Conservation (phyloP, 2,329 filamentous ascomycete species). For the Penicillium sp. region DNA sequence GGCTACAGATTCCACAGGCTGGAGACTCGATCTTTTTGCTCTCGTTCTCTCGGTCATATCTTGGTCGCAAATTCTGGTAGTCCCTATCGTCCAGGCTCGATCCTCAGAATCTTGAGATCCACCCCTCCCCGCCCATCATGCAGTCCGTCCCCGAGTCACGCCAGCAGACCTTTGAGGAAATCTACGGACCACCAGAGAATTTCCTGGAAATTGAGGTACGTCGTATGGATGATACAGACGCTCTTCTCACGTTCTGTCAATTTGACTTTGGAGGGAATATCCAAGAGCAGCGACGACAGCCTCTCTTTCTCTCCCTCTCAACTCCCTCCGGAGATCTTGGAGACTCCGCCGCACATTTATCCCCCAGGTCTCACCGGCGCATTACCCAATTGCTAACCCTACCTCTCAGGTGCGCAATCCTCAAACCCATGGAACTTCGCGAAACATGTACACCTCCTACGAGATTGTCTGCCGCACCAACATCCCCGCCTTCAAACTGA, state of each 20-base stretch:
- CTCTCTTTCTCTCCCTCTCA: no score
- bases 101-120: neutral
- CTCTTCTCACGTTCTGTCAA: no score
- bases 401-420: conserved; percentile 73
- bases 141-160: conserved; percentile 63
- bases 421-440: conserved; percentile 87
- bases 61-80: neutral
- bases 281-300: no score
- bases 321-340: no score
- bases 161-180: conserved; percentile 95
- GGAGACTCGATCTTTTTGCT: neutral
- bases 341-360: neutral
- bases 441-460: conserved; percentile 97
- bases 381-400: neutral
- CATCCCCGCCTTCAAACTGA: conserved; percentile 97
- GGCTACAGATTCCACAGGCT: neutral
- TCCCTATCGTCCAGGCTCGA: neutral
- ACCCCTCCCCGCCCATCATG: conserved; percentile 39
- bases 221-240: no score
- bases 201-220: conserved; percentile 94
- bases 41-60: neutral
- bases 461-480: conserved; percentile 97
- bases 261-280: no score
- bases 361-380: neutral
- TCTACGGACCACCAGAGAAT: conserved; percentile 97